These are phyloP conservation scores for Talaromyces albobiverticillius DNA, from an alignment of 2,329 filamentous ascomycete genomes.

Conservation along the genomic window DNA sequence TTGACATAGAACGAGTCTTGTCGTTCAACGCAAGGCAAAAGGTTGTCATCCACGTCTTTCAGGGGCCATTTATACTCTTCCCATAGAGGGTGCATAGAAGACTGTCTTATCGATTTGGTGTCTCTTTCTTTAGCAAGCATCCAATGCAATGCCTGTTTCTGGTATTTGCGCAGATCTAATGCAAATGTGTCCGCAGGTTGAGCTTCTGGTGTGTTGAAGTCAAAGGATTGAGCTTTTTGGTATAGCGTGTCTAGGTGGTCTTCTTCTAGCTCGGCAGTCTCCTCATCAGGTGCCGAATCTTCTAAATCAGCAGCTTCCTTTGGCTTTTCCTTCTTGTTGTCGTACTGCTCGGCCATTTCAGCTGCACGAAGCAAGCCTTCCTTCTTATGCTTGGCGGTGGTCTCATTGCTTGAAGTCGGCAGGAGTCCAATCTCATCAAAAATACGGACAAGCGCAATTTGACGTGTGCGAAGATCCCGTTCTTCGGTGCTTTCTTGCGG, in stretches of 20 bases:
- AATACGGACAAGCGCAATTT: constrained; percentile 82
- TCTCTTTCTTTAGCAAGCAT: constrained; percentile 93
- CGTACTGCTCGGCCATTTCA: constrained; percentile 74
- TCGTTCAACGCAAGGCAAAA: constrained; percentile 62
- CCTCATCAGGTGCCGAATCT: constrained; percentile 65
- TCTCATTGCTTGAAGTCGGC: constrained; percentile 70
- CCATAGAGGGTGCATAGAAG: constrained; percentile 95
- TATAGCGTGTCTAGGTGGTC: constrained; percentile 93
- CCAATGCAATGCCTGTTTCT: constrained; percentile 94
- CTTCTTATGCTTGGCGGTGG: constrained; percentile 74
- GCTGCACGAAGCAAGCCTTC: constrained; percentile 82
- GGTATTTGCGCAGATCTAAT: constrained; percentile 83
- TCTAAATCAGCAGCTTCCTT: constrained; percentile 36
- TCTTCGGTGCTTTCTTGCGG: constrained; percentile 84
- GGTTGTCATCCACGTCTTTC: constrained; percentile 81
- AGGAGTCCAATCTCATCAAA: constrained; percentile 85
- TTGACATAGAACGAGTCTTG: constrained; percentile 88
- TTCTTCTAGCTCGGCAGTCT: constrained; percentile 88
- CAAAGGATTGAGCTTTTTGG: constrained; percentile 93
- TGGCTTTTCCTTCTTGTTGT: constrained; percentile 54
- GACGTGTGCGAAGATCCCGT: constrained; percentile 74
- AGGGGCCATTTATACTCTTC: constrained; percentile 90
- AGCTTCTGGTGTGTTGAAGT: constrained; percentile 85
- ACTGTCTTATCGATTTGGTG: constrained; percentile 65
- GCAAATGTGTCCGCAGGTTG: constrained; percentile 79